These are phyloP conservation scores for Agrocybe praecox DNA, from an alignment of 768 basidiomycete species.

Conservation along the genomic window DNA sequence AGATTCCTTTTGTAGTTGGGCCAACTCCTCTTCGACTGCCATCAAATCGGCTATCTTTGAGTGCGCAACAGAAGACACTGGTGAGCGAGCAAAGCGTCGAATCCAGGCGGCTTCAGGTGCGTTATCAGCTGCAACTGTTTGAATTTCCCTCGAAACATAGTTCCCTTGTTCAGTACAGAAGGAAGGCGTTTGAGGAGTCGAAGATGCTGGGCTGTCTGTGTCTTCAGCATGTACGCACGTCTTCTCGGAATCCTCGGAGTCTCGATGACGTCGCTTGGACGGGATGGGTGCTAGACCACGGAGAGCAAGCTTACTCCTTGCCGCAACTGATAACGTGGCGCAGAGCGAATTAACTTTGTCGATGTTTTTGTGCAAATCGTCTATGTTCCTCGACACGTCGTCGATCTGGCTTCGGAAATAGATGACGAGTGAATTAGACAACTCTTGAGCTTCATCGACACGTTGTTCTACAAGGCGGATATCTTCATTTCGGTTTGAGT, in stretches of 20 bases:
- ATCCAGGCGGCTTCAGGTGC: not conserved
- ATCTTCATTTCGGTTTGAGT: conserved; percentile 36
- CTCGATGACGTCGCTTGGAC: conserved; percentile 44
- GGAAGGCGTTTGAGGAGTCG: not conserved
- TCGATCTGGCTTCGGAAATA: conserved; percentile 57
- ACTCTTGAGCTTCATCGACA: conserved; percentile 48
- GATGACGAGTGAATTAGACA: conserved; percentile 46
- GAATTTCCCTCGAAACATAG: too few species aligned
- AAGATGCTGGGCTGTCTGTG: conserved; percentile 1
- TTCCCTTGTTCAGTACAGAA: too few species aligned
- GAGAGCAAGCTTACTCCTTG: conserved; percentile 43
- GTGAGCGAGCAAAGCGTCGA: not conserved
- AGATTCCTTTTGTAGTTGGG: not conserved
- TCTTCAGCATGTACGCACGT: conserved; percentile 46
- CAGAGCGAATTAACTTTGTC: conserved; percentile 46
- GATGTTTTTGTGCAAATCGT: conserved; percentile 44
- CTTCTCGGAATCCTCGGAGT: conserved; percentile 67
- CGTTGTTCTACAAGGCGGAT: conserved; percentile 46
- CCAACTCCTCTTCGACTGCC: too few species aligned
- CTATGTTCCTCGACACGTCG: conserved; percentile 51
- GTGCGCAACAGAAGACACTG: not conserved
- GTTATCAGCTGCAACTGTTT: not conserved
- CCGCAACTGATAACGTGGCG: conserved; percentile 43
- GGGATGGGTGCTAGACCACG: conserved; percentile 34
- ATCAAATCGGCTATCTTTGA: not conserved